phyloP scores from a whole-genome alignment of 1,284 basidiomycete species.

The Sporisorium graminicola region DNA sequence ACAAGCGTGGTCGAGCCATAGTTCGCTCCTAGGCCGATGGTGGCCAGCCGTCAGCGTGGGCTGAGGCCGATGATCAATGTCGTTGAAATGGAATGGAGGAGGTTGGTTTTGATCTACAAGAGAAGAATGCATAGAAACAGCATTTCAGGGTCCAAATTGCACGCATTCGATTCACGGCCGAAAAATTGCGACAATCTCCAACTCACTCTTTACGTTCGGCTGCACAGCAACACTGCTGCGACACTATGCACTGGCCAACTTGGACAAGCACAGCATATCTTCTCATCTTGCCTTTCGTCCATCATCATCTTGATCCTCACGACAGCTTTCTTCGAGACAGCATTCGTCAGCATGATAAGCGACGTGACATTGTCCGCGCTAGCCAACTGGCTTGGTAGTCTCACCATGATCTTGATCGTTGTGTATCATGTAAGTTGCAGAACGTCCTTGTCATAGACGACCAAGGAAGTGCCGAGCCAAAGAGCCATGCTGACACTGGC shows the following conservation, averaged over 20 bases:
- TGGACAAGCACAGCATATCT: not conserved
- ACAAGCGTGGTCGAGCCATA: constrained; percentile 8
- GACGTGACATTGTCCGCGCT: constrained; percentile 63
- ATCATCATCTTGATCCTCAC: not conserved
- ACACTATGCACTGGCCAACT: constrained; percentile 32
- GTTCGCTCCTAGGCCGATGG: not conserved
- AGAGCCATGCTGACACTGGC: not conserved
- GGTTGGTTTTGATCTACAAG: no score
- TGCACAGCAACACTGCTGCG: not conserved
- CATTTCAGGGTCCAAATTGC: constrained; percentile 29
- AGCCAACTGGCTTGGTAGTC: constrained; percentile 65
- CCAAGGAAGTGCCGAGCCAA: not conserved
- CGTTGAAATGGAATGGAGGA: not conserved
- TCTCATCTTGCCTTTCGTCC: not conserved
- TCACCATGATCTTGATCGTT: constrained; percentile 64
- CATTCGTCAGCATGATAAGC: constrained; percentile 51
- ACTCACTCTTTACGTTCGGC: constrained; percentile 4
- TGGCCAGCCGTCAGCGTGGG: not conserved
- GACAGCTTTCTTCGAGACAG: not conserved
- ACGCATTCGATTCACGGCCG: constrained; percentile 20
- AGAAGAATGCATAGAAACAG: not conserved
- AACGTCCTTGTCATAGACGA: no score
- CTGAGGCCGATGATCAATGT: not conserved
- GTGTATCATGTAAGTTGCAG: constrained; percentile 63
- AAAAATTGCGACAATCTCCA: constrained; percentile 15